These are phyloP conservation scores for Penicillium macrosclerotiorum DNA, from an alignment of 495 filamentous ascomycete genomes.

Conservation along the genomic window DNA sequence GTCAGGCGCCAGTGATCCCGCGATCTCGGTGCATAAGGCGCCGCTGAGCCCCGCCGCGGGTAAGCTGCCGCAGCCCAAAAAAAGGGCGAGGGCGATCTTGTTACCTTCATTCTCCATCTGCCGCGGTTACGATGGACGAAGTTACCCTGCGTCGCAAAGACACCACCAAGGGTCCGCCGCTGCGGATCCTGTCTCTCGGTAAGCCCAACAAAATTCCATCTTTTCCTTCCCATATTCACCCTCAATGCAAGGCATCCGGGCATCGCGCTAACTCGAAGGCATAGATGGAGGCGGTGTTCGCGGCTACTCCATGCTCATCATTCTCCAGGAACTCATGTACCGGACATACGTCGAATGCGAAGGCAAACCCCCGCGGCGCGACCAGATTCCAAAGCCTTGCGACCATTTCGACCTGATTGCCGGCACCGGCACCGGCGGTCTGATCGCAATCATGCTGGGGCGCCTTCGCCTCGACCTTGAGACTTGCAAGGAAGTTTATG, in stretches of 20 bases:
- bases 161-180: conserved; percentile 88
- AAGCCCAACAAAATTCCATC: conserved; percentile 27
- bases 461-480: conserved; percentile 88
- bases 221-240: background rate
- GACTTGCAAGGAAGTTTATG: conserved; percentile 94
- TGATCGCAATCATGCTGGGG: conserved; percentile 96
- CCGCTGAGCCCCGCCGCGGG: conserved; percentile 30
- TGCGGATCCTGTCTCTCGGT: conserved; percentile 91
- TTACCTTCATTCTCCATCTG: conserved; percentile 7
- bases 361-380: conserved; percentile 75
- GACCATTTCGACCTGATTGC: conserved; percentile 97
- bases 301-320: conserved; percentile 94
- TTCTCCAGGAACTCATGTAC: conserved; percentile 96
- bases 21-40: conserved; percentile 28
- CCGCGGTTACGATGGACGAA: conserved; percentile 28
- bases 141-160: conserved; percentile 69
- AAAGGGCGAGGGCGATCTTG: conserved; percentile 8
- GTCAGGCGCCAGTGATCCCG: conserved; percentile 23
- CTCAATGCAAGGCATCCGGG: too few relatives aligned
- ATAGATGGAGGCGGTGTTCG: conserved; percentile 97
- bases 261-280: conserved; percentile 19
- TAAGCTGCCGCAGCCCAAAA: conserved; percentile 23
- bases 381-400: conserved; percentile 94
- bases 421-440: conserved; percentile 89
- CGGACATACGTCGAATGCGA: conserved; percentile 81